A percentile compares a stretch with the other conserved stretches of the same genome.
These are phyloP conservation scores for Fusarium phyllophilum DNA, from an alignment of 2,329 filamentous ascomycete genomes.

Conservation along the genomic window DNA sequence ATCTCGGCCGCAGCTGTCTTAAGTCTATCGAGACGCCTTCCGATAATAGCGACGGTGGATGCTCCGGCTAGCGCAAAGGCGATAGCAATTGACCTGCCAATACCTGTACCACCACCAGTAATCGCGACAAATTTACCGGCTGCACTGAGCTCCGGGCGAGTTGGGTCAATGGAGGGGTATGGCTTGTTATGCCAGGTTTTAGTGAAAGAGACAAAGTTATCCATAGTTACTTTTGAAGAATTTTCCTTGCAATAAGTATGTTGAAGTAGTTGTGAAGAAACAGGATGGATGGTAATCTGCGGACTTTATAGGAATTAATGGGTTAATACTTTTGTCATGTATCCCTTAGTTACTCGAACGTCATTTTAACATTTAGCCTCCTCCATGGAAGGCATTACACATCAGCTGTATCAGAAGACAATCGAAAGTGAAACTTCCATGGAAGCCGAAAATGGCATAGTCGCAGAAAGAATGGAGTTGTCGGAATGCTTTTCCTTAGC, in stretches of 20 bases:
- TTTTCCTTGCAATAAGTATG: rapidly evolving
- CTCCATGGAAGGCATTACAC: neutral
- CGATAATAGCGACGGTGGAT: neutral
- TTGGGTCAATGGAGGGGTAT: neutral
- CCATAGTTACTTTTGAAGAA: neutral
- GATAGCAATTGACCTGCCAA: neutral
- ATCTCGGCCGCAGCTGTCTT: neutral
- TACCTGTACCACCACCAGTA: neutral
- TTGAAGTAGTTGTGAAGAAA: neutral
- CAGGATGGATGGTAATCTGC: rapidly evolving
- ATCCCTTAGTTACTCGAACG: neutral
- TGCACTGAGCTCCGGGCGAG: neutral
- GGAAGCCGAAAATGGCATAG: neutral
- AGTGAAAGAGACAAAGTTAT: neutral
- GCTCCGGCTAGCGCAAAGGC: neutral
- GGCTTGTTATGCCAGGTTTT: neutral
- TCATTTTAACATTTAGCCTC: too few species aligned
- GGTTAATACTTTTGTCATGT: too few species aligned
- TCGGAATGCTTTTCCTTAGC: neutral
- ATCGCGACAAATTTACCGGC: neutral
- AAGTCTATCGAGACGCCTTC: neutral
- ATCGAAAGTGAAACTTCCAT: neutral
- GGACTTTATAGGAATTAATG: neutral
- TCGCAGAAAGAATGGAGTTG: neutral
- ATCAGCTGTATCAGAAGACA: too few species aligned